Conservation (phyloP, 2,329 filamentous ascomycete species). For the Fusarium irregulare region DNA sequence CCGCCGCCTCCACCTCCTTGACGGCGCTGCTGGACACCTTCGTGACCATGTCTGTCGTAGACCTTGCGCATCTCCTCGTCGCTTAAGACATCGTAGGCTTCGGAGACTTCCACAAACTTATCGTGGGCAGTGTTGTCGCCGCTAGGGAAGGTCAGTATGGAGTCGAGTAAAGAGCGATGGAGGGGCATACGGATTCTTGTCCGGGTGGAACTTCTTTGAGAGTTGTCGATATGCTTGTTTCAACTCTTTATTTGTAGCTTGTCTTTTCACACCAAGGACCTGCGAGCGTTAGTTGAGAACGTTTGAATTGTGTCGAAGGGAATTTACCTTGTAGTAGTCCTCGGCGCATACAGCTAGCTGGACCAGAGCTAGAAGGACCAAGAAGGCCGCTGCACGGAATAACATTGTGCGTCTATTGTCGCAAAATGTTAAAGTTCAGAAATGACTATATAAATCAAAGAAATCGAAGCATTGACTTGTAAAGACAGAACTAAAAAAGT, state of each 20-base stretch:
- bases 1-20: conserved; percentile 68
- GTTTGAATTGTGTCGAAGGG: neutral
- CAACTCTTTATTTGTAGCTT: conserved; percentile 86
- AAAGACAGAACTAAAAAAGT: conserved; percentile 1
- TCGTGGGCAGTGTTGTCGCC: conserved; percentile 82
- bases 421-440: conserved; percentile 22
- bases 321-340: conserved; percentile 81
- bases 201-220: conserved; percentile 95
- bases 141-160: conserved; percentile 56
- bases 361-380: conserved; percentile 63
- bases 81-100: conserved; percentile 93
- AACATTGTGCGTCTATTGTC: conserved; percentile 58
- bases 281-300: conserved; percentile 54
- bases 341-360: conserved; percentile 69
- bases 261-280: conserved; percentile 82
- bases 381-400: conserved; percentile 61
- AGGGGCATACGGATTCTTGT: conserved; percentile 89
- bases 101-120: conserved; percentile 93
- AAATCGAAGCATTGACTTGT: neutral
- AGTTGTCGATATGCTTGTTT: conserved; percentile 93
- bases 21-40: conserved; percentile 86
- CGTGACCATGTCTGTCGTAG: conserved; percentile 94
- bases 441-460: neutral
- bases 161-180: conserved; percentile 3
- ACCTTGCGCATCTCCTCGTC: conserved; percentile 83